Conservation (phyloP, 1,284 basidiomycete species). For the Microbotryum scabiosae region DNA sequence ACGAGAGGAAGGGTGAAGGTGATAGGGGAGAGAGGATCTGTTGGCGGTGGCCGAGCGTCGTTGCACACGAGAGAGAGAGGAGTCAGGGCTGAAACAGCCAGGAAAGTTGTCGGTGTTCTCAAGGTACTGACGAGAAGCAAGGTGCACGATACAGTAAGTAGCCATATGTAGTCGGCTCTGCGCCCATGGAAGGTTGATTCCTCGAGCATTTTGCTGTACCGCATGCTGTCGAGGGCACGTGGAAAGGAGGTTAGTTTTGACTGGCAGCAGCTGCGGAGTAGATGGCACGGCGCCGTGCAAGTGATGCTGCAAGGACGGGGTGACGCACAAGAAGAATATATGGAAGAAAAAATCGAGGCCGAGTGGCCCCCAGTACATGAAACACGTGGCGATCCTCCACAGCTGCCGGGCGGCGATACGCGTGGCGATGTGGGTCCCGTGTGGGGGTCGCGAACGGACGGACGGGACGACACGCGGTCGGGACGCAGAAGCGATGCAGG, state of each 20-base stretch:
- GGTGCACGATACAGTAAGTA: constrained; percentile 66
- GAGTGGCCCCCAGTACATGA: constrained; percentile 91
- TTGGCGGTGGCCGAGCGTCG: constrained; percentile 1
- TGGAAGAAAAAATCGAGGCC: constrained; percentile 94
- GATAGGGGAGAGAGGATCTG: constrained; percentile 74
- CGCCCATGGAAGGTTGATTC: constrained; percentile 87
- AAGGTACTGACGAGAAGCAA: constrained; percentile 64
- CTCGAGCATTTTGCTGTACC: constrained; percentile 91
- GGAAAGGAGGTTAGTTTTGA: background rate
- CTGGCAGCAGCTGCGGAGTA: background rate
- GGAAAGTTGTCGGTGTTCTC: background rate
- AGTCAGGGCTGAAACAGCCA: background rate
- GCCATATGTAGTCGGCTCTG: constrained; percentile 87
- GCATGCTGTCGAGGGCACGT: constrained; percentile 56
- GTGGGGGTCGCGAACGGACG: background rate
- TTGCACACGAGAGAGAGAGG: constrained; percentile 1
- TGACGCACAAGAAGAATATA: constrained; percentile 87
- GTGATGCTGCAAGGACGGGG: constrained; percentile 38
- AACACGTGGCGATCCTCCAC: constrained; percentile 83
- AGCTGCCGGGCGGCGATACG: constrained; percentile 46
- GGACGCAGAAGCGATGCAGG: constrained; percentile 7
- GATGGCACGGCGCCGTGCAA: background rate
- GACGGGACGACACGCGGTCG: background rate
- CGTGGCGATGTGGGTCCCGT: too few relatives aligned
- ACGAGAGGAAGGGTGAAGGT: constrained; percentile 81